Percentiles rank a stretch among this genome's conserved stretches.
phyloP scores from a whole-genome alignment of 345 rosid genomes.

The Punica granatum region DNA sequence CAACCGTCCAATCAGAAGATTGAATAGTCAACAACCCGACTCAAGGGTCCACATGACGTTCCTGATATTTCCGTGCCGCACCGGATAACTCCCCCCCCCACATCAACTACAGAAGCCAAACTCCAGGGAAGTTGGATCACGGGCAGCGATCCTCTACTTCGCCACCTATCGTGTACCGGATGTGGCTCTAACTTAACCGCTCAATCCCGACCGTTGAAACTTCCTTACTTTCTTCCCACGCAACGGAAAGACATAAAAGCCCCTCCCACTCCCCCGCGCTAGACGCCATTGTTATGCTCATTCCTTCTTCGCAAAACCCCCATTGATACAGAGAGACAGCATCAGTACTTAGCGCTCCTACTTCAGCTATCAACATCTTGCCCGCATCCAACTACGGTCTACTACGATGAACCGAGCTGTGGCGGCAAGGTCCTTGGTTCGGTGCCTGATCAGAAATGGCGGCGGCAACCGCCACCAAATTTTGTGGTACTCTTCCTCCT shows the following conservation, averaged over 20 bases:
- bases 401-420: constrained; percentile 6
- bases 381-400: not conserved
- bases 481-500: not conserved
- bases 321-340: not conserved
- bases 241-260: not conserved
- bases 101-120: not conserved
- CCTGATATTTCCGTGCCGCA: not conserved
- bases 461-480: not conserved
- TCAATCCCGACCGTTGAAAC: not conserved
- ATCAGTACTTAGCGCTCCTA: not conserved
- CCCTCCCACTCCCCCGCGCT: not conserved
- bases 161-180: not conserved
- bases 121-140: not conserved
- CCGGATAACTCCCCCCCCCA: not conserved
- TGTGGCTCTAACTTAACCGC: not conserved
- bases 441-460: constrained; percentile 8
- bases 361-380: not conserved
- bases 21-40: not conserved
- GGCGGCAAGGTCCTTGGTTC: constrained; percentile 7
- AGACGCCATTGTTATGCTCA: not conserved
- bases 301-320: too few species aligned
- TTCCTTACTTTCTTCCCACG: not conserved
- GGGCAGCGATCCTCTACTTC: not conserved
- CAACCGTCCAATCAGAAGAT: not conserved
- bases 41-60: not conserved